These are phyloP conservation scores for Candida stauntonica DNA, from an alignment of 805 yeast genomes.

Conservation along the genomic window DNA sequence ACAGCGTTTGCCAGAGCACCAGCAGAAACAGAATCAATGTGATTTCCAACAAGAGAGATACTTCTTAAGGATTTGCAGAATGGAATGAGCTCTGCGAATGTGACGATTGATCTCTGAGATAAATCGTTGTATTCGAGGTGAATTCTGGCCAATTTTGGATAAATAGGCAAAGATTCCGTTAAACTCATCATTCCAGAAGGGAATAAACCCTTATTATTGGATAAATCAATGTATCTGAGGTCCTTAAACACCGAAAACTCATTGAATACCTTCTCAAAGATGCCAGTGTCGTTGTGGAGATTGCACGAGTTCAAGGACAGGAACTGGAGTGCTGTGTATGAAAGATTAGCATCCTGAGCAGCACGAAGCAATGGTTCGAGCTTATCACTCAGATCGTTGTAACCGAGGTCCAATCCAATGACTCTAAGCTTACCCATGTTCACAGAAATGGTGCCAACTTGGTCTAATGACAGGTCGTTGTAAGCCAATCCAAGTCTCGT, in stretches of 20 bases:
- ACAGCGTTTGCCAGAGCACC: slow-evolving; percentile 66
- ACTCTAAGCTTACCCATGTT: slow-evolving; percentile 49
- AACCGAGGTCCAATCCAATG: slow-evolving; percentile 78
- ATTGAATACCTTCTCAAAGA: slow-evolving; percentile 38
- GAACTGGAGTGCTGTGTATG: slow-evolving; percentile 34
- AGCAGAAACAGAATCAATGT: slow-evolving; percentile 53
- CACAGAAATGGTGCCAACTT: slow-evolving; percentile 51
- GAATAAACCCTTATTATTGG: slow-evolving; percentile 69
- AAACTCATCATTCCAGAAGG: slow-evolving; percentile 51
- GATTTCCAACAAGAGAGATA: slow-evolving; percentile 66
- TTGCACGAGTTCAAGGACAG: slow-evolving; percentile 67
- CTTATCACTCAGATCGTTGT: slow-evolving; percentile 56
- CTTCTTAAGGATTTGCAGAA: slow-evolving; percentile 60
- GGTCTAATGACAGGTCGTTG: slow-evolving; percentile 57
- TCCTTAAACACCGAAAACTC: slow-evolving; percentile 49
- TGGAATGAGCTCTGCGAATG: slow-evolving; percentile 70
- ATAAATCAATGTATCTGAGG: slow-evolving; percentile 70
- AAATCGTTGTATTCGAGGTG: slow-evolving; percentile 69
- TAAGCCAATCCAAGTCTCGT: slow-evolving; percentile 74
- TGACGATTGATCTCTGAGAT: slow-evolving; percentile 47
- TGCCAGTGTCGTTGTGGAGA: slow-evolving; percentile 34
- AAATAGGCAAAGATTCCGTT: slow-evolving; percentile 63
- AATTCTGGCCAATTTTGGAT: slow-evolving; percentile 56
- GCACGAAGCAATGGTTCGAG: slow-evolving; percentile 27
- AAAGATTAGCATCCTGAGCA: slow-evolving; percentile 22